Conservation (phyloP, 1,139 yeast genomes). For the Geotrichum klebahnii region DNA sequence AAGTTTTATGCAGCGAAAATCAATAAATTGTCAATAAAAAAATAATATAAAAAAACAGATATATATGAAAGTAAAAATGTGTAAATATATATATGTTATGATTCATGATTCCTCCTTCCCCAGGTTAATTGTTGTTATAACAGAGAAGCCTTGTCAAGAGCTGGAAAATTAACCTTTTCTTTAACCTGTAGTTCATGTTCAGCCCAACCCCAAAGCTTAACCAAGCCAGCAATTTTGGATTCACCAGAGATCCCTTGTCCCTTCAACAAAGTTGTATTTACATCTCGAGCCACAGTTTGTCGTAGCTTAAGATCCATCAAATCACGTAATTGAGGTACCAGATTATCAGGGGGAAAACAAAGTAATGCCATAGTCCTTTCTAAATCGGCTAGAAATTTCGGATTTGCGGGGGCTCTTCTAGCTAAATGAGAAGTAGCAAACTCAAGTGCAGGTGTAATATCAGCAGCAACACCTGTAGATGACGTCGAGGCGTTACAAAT, state of each 20-base stretch:
- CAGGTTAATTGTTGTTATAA: slow-evolving; percentile 17
- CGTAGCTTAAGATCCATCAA: slow-evolving; percentile 38
- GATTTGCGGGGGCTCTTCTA: slow-evolving; percentile 37
- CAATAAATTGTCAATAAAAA: neutral
- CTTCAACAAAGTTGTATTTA: slow-evolving; percentile 39
- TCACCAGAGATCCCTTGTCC: slow-evolving; percentile 37
- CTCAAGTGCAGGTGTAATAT: slow-evolving; percentile 38
- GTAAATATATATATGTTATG: neutral
- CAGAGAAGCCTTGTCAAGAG: slow-evolving; percentile 27
- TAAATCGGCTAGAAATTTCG: slow-evolving; percentile 36
- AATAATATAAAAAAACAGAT: no score
- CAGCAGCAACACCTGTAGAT: slow-evolving; percentile 20
- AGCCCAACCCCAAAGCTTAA: slow-evolving; percentile 40
- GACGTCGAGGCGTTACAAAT: slow-evolving; percentile 25
- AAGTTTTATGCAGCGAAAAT: no score
- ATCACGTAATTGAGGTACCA: slow-evolving; percentile 35
- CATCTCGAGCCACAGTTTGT: slow-evolving; percentile 39
- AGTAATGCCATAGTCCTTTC: slow-evolving; percentile 43
- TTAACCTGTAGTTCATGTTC: slow-evolving; percentile 30
- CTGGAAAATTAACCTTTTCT: slow-evolving; percentile 31
- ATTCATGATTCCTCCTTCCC: neutral
- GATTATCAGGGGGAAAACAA: slow-evolving; percentile 39
- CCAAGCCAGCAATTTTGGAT: slow-evolving; percentile 37
- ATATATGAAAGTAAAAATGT: neutral
- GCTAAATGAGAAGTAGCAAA: slow-evolving; percentile 42